These are phyloP conservation scores for Thraustochytrium sp. DNA, from an alignment of 352 stramenopile species.

Conservation along the genomic window DNA sequence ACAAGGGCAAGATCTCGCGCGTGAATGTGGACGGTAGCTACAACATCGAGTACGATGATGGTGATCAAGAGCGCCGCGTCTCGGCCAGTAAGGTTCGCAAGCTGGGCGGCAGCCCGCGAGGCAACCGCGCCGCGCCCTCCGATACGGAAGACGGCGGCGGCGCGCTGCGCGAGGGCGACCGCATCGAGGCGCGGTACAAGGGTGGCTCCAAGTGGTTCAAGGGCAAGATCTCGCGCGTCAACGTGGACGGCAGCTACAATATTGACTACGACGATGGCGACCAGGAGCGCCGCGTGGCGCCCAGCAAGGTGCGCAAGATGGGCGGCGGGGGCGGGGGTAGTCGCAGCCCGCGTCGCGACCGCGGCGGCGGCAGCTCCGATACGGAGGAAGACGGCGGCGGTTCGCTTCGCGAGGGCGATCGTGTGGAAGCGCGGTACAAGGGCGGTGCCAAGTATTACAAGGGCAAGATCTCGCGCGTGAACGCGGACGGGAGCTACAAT, in stretches of 20 bases:
- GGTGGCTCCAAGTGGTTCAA: slow-evolving; percentile 67
- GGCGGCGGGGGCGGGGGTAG: slow-evolving; percentile 74
- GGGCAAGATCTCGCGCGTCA: slow-evolving; percentile 61
- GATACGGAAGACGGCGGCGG: slow-evolving; percentile 48
- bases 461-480: no score
- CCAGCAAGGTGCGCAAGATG: no score
- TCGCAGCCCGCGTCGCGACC: slow-evolving; percentile 71
- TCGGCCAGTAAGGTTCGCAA: slow-evolving; percentile 60
- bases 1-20: neutral
- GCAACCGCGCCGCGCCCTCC: neutral
- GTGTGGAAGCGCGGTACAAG: no score
- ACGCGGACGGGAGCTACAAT: no score
- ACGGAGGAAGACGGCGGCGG: slow-evolving; percentile 63
- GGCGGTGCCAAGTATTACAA: no score
- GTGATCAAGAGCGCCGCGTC: slow-evolving; percentile 57
- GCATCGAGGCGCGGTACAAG: slow-evolving; percentile 62
- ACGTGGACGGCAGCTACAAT: slow-evolving; percentile 66
- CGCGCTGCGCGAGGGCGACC: slow-evolving; percentile 52
- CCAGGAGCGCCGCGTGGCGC: slow-evolving; percentile 60
- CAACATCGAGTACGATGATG: slow-evolving; percentile 61
- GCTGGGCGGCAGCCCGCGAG: slow-evolving; percentile 21
- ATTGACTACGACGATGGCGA: slow-evolving; percentile 66
- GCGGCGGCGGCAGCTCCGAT: slow-evolving; percentile 50
- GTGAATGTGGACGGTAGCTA: neutral
- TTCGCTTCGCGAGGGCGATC: slow-evolving; percentile 67